phyloP scores from a whole-genome alignment of 257 asterid genomes.

The Ocimum tenuiflorum region DNA sequence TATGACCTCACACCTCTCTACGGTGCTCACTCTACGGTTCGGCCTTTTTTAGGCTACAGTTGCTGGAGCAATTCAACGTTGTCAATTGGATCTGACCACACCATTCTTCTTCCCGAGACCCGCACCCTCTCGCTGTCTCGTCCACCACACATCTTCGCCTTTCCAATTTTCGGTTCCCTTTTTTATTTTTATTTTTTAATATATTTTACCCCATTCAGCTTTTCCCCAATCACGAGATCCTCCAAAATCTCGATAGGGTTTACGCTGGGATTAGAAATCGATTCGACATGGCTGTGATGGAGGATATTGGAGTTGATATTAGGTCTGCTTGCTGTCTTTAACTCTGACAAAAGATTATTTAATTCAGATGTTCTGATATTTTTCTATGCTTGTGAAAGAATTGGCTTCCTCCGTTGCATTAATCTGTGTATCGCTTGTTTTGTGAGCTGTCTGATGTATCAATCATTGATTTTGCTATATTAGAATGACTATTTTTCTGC shows the following conservation, averaged over 20 bases:
- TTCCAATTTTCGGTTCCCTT: background rate
- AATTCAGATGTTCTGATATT: background rate
- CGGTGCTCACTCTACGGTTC: background rate
- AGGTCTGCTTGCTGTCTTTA: background rate
- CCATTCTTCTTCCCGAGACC: background rate
- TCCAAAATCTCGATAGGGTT: background rate
- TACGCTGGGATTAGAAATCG: background rate
- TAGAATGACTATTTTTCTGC: too few species aligned
- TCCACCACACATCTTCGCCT: background rate
- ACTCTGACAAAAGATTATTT: background rate
- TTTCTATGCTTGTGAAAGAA: background rate
- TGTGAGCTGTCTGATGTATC: background rate
- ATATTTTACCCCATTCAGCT: background rate
- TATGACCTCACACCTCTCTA: background rate
- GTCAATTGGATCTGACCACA: too few species aligned
- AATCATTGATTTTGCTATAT: background rate
- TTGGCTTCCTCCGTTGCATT: background rate
- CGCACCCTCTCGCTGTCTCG: background rate
- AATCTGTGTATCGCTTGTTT: background rate
- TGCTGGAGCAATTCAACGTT: background rate
- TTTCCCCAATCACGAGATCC: background rate
- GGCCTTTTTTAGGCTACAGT: background rate
- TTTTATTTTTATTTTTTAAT: background rate
- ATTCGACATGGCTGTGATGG: background rate
- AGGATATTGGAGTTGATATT: background rate